phyloP scores from a whole-genome alignment of 2,329 filamentous ascomycete genomes.

The Cercospora sesami region DNA sequence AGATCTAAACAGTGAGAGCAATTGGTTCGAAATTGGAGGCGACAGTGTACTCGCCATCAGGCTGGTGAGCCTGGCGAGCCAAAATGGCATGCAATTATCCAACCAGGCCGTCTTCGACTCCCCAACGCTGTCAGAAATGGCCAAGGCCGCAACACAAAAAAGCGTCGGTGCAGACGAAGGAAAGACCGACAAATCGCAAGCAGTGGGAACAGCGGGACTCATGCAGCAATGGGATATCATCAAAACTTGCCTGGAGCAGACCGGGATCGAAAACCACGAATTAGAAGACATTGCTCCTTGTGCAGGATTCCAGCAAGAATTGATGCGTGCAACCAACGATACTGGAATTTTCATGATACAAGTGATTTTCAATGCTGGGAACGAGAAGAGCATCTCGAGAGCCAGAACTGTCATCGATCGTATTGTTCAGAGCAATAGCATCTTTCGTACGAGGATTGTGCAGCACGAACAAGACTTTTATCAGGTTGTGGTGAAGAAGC shows the following conservation, averaged over 20 bases:
- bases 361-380: background rate
- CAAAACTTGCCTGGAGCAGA: background rate
- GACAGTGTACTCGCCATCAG: background rate
- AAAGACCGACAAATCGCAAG: background rate
- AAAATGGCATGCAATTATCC: background rate
- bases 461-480: background rate
- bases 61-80: background rate
- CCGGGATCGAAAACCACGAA: background rate
- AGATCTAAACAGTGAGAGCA: background rate
- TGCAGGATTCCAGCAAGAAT: background rate
- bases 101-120: background rate
- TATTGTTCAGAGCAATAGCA: background rate
- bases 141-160: background rate
- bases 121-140: background rate
- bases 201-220: background rate
- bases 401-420: background rate
- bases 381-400: background rate
- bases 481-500: background rate
- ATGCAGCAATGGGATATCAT: background rate
- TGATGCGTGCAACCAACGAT: background rate
- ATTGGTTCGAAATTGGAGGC: background rate
- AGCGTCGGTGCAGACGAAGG: background rate
- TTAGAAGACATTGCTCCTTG: background rate
- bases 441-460: background rate
- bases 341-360: background rate